Percentiles rank a stretch among this genome's conserved stretches.
These are phyloP conservation scores for Trypanosoma rangeli DNA, from an alignment of 208 protist species.

Conservation along the genomic window DNA sequence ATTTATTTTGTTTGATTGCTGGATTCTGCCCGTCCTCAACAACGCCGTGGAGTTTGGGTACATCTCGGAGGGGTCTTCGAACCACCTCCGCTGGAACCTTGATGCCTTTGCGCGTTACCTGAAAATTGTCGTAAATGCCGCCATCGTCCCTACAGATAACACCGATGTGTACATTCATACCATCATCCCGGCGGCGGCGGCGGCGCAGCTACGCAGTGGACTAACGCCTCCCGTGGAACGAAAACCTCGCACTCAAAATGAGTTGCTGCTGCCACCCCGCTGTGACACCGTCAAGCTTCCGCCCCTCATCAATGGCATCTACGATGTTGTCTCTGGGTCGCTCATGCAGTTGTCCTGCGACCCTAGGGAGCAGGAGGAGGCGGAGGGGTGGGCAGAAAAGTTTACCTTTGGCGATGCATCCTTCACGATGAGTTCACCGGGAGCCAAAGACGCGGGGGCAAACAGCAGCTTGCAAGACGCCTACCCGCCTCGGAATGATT, in stretches of 20 bases:
- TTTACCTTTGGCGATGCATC: slow-evolving; percentile 25
- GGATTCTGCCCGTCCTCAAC: slow-evolving; percentile 84
- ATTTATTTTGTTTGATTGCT: slow-evolving; percentile 89
- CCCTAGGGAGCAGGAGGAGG: neutral
- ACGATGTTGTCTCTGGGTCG: slow-evolving; percentile 70
- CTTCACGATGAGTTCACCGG: neutral
- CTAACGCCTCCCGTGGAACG: slow-evolving; percentile 4
- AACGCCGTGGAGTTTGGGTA: slow-evolving; percentile 69
- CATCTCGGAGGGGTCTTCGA: slow-evolving; percentile 54
- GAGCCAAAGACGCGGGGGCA: neutral
- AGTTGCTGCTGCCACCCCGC: slow-evolving; percentile 17
- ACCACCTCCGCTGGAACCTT: slow-evolving; percentile 87
- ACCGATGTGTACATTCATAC: slow-evolving; percentile 22
- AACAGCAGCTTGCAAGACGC: neutral
- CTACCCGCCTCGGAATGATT: slow-evolving; percentile 37
- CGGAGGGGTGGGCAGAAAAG: neutral
- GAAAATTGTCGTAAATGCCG: slow-evolving; percentile 82
- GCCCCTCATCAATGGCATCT: slow-evolving; percentile 81
- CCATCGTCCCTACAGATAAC: slow-evolving; percentile 34
- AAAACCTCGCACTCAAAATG: slow-evolving; percentile 1
- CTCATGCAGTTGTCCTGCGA: slow-evolving; percentile 52
- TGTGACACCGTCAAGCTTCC: slow-evolving; percentile 52
- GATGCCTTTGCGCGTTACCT: slow-evolving; percentile 88
- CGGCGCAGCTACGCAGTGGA: neutral
- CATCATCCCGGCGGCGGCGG: neutral